A percentile compares a stretch with the other conserved stretches of the same genome.
Evolutionary conservation across 2,329 filamentous ascomycete genomes (phyloP).

Genomic region (Cordyceps pruinosa): DNA sequence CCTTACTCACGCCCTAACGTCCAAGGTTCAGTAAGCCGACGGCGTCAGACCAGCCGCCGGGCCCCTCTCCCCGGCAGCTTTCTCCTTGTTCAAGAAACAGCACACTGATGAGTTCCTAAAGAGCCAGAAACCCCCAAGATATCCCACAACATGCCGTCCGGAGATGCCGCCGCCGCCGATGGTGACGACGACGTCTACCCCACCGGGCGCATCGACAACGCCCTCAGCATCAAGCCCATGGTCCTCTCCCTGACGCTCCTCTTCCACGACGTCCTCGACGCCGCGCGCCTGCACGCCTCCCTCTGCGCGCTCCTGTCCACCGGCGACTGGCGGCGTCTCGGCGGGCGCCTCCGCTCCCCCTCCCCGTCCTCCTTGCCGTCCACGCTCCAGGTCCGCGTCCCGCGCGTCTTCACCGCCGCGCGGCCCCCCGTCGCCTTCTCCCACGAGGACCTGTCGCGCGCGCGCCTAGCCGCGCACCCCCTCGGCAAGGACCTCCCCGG

Average conservation of each 20-base stretch:
- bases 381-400: constrained; percentile 1
- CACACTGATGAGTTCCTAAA: no score
- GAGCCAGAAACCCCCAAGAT: no score
- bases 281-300: constrained; percentile 28
- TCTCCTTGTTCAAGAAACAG: no score
- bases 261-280: constrained; percentile 27
- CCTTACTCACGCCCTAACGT: no score
- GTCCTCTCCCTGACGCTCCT: neutral
- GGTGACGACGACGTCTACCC: neutral
- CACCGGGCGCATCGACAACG: constrained; percentile 2
- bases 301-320: constrained; percentile 33
- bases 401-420: neutral
- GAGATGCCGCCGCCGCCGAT: no score
- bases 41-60: no score
- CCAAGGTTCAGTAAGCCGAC: no score
- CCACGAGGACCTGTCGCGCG: neutral
- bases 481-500: neutral
- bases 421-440: neutral
- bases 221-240: neutral
- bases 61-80: no score
- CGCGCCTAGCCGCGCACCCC: neutral
- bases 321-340: constrained; percentile 40
- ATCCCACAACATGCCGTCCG: no score
- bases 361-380: no score
- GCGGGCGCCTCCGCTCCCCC: constrained; percentile 30